phyloP scores from a whole-genome alignment of 2,329 filamentous ascomycete species.

The Emericellopsis cladophorae region DNA sequence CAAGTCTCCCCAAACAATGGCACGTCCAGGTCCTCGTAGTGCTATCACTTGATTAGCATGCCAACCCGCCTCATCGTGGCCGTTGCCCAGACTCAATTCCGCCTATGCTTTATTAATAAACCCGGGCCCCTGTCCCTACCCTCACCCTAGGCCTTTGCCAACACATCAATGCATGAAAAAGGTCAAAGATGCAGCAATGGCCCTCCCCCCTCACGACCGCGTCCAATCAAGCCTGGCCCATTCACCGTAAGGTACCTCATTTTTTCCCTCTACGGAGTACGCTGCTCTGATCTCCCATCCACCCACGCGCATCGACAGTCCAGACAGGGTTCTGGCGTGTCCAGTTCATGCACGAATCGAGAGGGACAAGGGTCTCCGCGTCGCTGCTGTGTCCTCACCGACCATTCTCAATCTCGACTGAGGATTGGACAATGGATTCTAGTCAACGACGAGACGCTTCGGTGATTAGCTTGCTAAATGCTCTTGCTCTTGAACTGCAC shows the following conservation, averaged over 20 bases:
- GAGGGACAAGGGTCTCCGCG: conserved; percentile 1
- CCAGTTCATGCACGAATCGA: conserved; percentile 18
- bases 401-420: too few relatives aligned
- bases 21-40: too few relatives aligned
- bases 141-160: conserved; percentile 42
- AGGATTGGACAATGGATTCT: too few relatives aligned
- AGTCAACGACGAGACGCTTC: too few relatives aligned
- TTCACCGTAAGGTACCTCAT: conserved; percentile 8
- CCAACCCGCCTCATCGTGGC: too few relatives aligned
- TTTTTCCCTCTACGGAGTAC: too few relatives aligned
- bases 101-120: conserved; percentile 26
- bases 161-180: conserved; percentile 63
- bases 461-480: background rate
- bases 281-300: conserved; percentile 2
- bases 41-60: too few relatives aligned
- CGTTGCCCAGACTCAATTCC: too few relatives aligned
- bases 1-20: too few relatives aligned
- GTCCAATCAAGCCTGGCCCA: conserved; percentile 10
- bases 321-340: conserved; percentile 7
- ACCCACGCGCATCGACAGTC: background rate
- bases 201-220: conserved; percentile 7
- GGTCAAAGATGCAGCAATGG: too few relatives aligned
- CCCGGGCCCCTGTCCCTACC: too few relatives aligned
- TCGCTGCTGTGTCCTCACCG: too few relatives aligned
- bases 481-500: background rate